Base-by-base conservation (phyloP, 257 asterid species). In the Mentha longifolia region DNA sequence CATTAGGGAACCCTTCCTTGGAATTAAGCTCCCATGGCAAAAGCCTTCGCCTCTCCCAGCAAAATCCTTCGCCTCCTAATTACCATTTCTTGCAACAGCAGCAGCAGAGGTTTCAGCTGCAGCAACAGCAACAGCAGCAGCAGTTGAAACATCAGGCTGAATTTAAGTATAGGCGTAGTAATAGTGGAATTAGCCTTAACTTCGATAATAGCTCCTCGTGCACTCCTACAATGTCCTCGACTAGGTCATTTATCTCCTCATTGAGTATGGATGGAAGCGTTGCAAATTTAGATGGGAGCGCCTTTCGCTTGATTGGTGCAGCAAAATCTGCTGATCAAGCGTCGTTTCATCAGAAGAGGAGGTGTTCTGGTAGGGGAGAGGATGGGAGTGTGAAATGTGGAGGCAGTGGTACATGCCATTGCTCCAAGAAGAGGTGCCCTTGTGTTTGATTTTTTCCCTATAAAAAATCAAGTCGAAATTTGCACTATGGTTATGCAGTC, bases 371-470 rank as follows among this genome's bases (percentile, higher is more conserved):
- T 0, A 87, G 85, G 72, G 97, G 95, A 31, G 97, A 87, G 41
- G 96, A 91, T 67, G 98, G 97, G 39, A 92, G 89, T 74, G 91
- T 79, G 62, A 92, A 92, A 86, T 92, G 98, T 82, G 92, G 97
- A 64, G 88, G 92, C 52, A 85, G 87, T 42, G 88, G 93, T 7
- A 78, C 88, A 76, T 93, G 98, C 75, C 98, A 89, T 73, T 93
- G 98, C 77, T 87, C 96, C 7, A 92, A 90, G 86, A 93, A 93
- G 82, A 90, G 98, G 98, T 88, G 41, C 54, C 62, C 39, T n/a
- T 15, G 54, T 76, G 22, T 69, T 64, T 16, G 49, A n/a, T 61
- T 33, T 35, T 33, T 61, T 37, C 2, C 9, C 3, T 35, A 5
- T 35, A 35, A n/a, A n/a, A n/a, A 10, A 52, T 19, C 43, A 0